Base-by-base conservation (phyloP, 208 protist genomes). In the Leptomonas pyrrhocoris region DNA sequence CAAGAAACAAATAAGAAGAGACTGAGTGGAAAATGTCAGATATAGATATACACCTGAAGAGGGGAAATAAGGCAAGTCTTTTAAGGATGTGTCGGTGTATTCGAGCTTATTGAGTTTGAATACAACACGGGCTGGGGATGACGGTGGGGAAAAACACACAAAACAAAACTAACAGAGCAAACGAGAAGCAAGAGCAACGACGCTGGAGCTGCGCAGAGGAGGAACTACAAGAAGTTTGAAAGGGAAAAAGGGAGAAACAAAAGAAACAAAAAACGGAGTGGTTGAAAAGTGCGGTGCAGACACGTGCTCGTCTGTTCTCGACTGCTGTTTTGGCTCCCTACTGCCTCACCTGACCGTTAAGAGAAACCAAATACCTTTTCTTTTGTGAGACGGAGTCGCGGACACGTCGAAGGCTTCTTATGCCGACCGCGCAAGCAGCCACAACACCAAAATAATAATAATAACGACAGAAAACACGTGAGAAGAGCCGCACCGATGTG, bases 231-330 rank as follows among this genome's bases (percentile, higher is more conserved):
- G 21, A 25, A 58, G 15, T 18, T 19, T 42, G n/a, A 19, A 45
- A 64, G 49, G 43, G 56, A 57, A 46, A 65, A 55, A 36, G 34
- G 27, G 31, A 42, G 36, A 40, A 25, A 74, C 55, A 31, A 23
- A 18, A 58, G 53, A 28, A 42, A 18, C 9, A 60, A 38, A 7
- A 21, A 57, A 56, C n/a, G 25, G 30, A 30, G 38, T 27, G 12
- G 42, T 34, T 7, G n/a, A n/a, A n/a, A n/a, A n/a, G n/a, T n/a
- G n/a, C n/a, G n/a, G n/a, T n/a, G n/a, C n/a, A n/a, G n/a, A n/a
- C 34, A 38, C 34, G 34, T 38, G 34, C 34, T 9, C 34, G 7
- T 9, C 34, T 12, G 7, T 38, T 38, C 34, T 38, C 7, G 34
- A 38, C n/a, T n/a, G n/a, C n/a, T n/a, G n/a, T n/a, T n/a, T n/a